Evolutionary conservation across 148 eudicot genomes (phyloP).

Genomic region (Oxyria digyna): DNA sequence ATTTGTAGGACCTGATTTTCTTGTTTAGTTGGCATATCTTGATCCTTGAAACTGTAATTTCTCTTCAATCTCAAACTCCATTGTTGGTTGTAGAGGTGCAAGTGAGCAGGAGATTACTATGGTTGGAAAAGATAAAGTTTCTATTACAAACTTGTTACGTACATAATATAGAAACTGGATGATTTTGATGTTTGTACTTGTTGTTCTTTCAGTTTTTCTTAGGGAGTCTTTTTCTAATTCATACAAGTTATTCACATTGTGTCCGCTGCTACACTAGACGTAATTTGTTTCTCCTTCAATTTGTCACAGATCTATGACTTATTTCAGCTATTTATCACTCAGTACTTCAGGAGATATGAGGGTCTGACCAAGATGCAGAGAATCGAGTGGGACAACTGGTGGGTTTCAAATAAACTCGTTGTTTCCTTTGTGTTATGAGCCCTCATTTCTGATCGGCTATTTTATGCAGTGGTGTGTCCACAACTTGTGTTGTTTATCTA

Average conservation of each 20-base stretch:
- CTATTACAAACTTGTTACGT: too few relatives aligned
- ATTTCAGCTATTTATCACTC: constrained; percentile 49
- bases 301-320: constrained; percentile 62
- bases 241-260: neutral
- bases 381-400: constrained; percentile 94
- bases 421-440: neutral
- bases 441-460: neutral
- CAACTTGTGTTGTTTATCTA: constrained; percentile 78
- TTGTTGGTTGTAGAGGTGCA: too few relatives aligned
- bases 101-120: too few relatives aligned
- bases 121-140: too few relatives aligned
- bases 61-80: too few relatives aligned
- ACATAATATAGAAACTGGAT: too few relatives aligned
- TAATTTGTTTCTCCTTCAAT: neutral
- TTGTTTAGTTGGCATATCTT: too few relatives aligned
- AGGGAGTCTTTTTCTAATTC: neutral
- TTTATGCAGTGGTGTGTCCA: constrained; percentile 62
- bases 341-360: constrained; percentile 59
- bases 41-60: too few relatives aligned
- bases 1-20: too few relatives aligned
- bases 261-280: neutral
- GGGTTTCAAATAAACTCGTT: constrained; percentile 1
- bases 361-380: constrained; percentile 72
- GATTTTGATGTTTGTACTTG: too few relatives aligned
- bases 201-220: neutral